Percentiles rank a stretch among this genome's conserved stretches.
These are phyloP conservation scores for Neckera pumila DNA, from an alignment of 225 moss, liverwort and hornwort species.

Conservation along the genomic window DNA sequence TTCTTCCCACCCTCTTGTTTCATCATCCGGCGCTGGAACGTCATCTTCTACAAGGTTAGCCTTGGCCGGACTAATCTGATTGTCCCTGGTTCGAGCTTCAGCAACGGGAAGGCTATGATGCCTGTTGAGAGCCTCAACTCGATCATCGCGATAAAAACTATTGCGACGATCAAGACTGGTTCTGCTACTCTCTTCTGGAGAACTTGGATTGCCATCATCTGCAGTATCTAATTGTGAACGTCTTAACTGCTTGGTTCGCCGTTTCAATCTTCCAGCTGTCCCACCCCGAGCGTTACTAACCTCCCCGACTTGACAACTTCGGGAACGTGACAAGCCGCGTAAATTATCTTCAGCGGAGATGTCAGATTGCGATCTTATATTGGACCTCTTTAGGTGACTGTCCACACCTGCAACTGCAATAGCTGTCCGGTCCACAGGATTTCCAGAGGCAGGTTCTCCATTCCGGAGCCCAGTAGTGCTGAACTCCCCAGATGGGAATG, in stretches of 20 bases:
- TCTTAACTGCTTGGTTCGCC: constrained; percentile 57
- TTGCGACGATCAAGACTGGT: constrained; percentile 13
- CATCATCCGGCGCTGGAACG: constrained; percentile 37
- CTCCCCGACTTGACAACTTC: constrained; percentile 34
- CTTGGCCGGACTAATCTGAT: constrained; percentile 19
- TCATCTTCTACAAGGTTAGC: constrained; percentile 7
- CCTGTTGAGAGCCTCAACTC: constrained; percentile 21
- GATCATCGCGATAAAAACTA: constrained; percentile 10
- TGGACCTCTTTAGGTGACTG: constrained; percentile 61
- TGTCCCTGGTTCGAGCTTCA: constrained; percentile 22
- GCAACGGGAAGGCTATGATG: constrained; percentile 29
- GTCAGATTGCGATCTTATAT: constrained; percentile 34
- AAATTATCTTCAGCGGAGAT: constrained; percentile 14
- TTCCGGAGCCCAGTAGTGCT: constrained; percentile 36
- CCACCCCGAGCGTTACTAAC: constrained; percentile 22
- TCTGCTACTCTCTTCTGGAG: constrained; percentile 39
- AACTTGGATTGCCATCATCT: constrained; percentile 45
- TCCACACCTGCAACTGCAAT: constrained; percentile 60
- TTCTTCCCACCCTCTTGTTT: constrained; percentile 73
- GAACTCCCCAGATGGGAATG: constrained; percentile 47
- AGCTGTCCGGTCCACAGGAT: constrained; percentile 82
- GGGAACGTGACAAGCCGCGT: constrained; percentile 32
- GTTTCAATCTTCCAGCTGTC: constrained; percentile 30
- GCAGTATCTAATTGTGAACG: constrained; percentile 30
- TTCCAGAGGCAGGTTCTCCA: constrained; percentile 23